Base-by-base conservation (phyloP, 73 alveolate species). In the Paramecium octaurelia region DNA sequence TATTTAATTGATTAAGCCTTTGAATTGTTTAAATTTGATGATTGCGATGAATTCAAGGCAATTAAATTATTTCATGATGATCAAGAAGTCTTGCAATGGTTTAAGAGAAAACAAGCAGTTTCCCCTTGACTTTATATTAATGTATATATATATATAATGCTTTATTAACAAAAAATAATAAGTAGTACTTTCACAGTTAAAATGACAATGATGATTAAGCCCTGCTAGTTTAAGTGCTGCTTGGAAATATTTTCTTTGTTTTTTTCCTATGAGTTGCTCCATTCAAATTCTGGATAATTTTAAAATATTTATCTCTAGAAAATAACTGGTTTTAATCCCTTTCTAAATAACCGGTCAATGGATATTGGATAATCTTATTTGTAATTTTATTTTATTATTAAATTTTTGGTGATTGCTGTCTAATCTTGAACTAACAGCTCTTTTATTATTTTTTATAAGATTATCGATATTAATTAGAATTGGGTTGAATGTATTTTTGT, bases 21-120 rank as follows among this genome's bases (percentile, higher is more conserved):
- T 35, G 70, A 80, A 11, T 21, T 43, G 14, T 42, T 6, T 44
- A 42, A 80, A 80, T 80, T 80, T 43, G 91, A 80, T 10, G 91
- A 80, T 11, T 80, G 75, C 9, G 91, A 80, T 80, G 91, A 80
- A 43, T 48, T 20, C 29, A 80, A 80, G 73, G 91, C 50, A 42
- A 80, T 80, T n/a, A 80, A 35, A 44, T 46, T 80, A 80, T 80
- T 80, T 80, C 43, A 27, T 21, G 91, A 80, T 80, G 91, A 80
- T 48, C 7, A 23, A 44, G 91, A 80, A 80, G 91, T 80, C 18
- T 24, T 44, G 20, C 6, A 80, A 80, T 73, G 87, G 87, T 73
- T 14, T 38, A 36, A 73, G 46, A 40, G 46, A 40, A 73, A 73
- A 34, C 27, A 64, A 64, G 16, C 35, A 4, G 8, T 54, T 5